phyloP scores from a whole-genome alignment of 2,329 filamentous ascomycete species.

The Epichloe festucae region DNA sequence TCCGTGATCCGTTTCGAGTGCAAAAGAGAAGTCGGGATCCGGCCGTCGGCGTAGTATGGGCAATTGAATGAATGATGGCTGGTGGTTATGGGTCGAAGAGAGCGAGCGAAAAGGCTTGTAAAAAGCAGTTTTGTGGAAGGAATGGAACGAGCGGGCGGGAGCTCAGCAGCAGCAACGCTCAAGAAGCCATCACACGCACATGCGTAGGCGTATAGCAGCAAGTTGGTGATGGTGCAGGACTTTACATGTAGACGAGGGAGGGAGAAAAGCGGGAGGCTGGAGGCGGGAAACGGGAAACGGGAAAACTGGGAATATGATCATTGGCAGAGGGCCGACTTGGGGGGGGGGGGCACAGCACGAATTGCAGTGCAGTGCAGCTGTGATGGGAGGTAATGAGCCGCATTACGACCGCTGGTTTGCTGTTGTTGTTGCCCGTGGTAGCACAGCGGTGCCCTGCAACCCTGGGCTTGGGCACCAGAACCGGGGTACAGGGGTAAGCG shows the following conservation, averaged over 20 bases:
- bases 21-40: background rate
- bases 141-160: conserved; percentile 7
- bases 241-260: background rate
- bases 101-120: background rate
- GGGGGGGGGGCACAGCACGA: no score
- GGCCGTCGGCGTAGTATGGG: background rate
- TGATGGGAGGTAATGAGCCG: no score
- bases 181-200: conserved; percentile 2
- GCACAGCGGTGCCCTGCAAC: background rate
- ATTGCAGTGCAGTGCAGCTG: no score
- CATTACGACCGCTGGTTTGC: background rate
- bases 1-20: background rate
- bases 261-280: background rate
- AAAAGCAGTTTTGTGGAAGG: conserved; percentile 3
- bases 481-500: no score
- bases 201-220: background rate
- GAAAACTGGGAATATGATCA: background rate
- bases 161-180: conserved; percentile 4
- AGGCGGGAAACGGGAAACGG: background rate
- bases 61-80: no score
- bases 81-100: background rate
- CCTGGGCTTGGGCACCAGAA: background rate
- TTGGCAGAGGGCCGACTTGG: no score
- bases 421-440: background rate
- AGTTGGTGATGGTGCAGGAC: background rate